Percentiles rank a stretch among this genome's conserved stretches.
Conservation (phyloP, 768 basidiomycete species). For the Rhizopogon vesiculosus region DNA sequence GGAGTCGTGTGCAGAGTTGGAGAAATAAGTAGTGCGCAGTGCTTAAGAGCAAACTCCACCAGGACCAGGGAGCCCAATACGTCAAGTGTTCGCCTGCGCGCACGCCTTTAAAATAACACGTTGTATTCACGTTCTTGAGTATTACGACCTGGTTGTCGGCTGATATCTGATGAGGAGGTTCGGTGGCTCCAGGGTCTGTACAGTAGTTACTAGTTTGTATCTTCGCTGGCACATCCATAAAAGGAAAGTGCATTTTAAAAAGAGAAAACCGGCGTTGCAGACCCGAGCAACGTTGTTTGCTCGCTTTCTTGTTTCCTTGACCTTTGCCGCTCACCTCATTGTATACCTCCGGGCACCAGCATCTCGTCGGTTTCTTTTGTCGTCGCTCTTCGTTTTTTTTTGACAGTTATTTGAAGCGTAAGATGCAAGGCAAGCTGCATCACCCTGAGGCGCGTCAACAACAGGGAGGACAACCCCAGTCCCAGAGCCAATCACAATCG, state of each 20-base stretch:
- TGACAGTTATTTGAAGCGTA: background rate
- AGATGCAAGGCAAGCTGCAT: background rate
- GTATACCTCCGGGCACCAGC: background rate
- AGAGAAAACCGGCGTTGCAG: background rate
- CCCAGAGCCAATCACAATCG: conserved; percentile 1
- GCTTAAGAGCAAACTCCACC: too few species aligned
- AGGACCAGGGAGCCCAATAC: too few species aligned
- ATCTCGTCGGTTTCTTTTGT: background rate
- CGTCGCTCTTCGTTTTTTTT: background rate
- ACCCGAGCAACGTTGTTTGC: conserved; percentile 5
- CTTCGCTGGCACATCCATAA: background rate
- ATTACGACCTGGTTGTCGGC: too few species aligned
- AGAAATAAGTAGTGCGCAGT: too few species aligned
- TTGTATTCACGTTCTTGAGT: too few species aligned
- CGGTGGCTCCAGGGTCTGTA: too few species aligned
- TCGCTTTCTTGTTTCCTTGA: background rate
- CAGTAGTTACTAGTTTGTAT: too few species aligned
- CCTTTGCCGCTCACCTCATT: background rate
- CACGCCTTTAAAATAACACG: too few species aligned
- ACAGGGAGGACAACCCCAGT: background rate
- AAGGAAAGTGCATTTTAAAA: background rate
- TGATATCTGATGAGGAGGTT: too few species aligned
- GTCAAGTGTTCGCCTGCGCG: too few species aligned
- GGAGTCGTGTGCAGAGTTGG: background rate
- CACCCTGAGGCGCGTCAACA: conserved; percentile 2